Percentiles rank a stretch among this genome's conserved stretches.
Evolutionary conservation across 192 early-diverging fungal species (phyloP).

Genomic region (Coemansia sp.): DNA sequence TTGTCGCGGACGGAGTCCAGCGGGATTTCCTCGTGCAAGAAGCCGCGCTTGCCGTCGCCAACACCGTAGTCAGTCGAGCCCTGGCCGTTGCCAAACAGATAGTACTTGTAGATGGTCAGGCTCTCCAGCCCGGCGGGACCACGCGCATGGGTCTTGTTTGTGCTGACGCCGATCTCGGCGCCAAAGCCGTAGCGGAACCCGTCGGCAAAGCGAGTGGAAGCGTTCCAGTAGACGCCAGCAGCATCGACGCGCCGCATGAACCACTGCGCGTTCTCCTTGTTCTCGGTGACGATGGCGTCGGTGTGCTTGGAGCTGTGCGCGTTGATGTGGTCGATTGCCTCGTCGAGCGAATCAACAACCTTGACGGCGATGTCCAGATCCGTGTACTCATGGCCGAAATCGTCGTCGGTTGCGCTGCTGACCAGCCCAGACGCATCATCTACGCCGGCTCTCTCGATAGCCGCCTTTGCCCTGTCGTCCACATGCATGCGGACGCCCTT

Average conservation of each 20-base stretch:
- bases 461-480: constrained; percentile 57
- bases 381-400: constrained; percentile 91
- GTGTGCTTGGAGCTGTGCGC: constrained; percentile 93
- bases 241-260: constrained; percentile 95
- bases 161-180: constrained; percentile 95
- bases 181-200: constrained; percentile 99
- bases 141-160: constrained; percentile 98
- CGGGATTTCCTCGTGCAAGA: constrained; percentile 69
- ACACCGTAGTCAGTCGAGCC: constrained; percentile 77
- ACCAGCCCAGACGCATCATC: constrained; percentile 11
- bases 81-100: constrained; percentile 86
- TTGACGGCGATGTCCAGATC: constrained; percentile 82
- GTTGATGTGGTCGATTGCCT: constrained; percentile 92
- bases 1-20: constrained; percentile 42
- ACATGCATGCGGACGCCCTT: constrained; percentile 63
- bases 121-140: constrained; percentile 98
- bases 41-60: constrained; percentile 66
- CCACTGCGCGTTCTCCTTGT: constrained; percentile 64
- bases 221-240: constrained; percentile 98
- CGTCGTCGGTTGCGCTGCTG: constrained; percentile 42
- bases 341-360: constrained; percentile 69
- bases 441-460: constrained; percentile 31
- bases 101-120: constrained; percentile 98
- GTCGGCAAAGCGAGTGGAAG: constrained; percentile 93
- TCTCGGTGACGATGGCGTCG: constrained; percentile 89